These are phyloP conservation scores for Pseudoscleropodium purum DNA, from an alignment of 225 moss, liverwort and hornwort genomes.

Conservation along the genomic window DNA sequence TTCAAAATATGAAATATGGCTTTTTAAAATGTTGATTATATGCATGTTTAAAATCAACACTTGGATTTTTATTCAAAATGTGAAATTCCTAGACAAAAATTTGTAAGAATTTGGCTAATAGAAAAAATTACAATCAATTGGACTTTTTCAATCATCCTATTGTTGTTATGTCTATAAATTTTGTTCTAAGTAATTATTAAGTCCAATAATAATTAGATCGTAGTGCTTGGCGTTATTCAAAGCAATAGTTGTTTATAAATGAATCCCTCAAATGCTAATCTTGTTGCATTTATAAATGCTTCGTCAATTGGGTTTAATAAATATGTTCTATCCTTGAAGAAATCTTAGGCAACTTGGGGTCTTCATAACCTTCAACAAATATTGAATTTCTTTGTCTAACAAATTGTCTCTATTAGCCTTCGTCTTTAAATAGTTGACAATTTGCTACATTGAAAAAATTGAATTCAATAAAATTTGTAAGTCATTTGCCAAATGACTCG, in stretches of 20 bases:
- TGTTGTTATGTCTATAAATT: background rate
- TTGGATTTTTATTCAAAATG: too few species aligned
- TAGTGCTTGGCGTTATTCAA: fast-evolving
- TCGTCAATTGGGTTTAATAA: too few species aligned
- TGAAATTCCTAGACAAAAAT: background rate
- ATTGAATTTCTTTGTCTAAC: background rate
- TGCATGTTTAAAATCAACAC: too few species aligned
- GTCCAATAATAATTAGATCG: background rate
- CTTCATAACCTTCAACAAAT: background rate
- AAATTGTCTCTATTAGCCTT: too few species aligned
- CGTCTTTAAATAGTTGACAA: background rate
- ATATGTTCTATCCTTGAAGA: fast-evolving
- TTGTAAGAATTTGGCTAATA: background rate
- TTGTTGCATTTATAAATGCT: background rate
- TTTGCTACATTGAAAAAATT: background rate
- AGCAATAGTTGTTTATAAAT: background rate
- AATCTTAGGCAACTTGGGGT: background rate
- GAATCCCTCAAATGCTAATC: background rate
- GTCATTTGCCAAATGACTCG: too few species aligned
- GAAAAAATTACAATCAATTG: background rate
- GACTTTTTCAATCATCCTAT: background rate
- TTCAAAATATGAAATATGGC: background rate
- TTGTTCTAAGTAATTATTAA: too few species aligned
- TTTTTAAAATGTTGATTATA: background rate
- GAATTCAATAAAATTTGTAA: background rate